A percentile compares a stretch with the other conserved stretches of the same genome.
Conservation (phyloP, 2,329 filamentous ascomycete genomes). For the Trichoderma sp. region DNA sequence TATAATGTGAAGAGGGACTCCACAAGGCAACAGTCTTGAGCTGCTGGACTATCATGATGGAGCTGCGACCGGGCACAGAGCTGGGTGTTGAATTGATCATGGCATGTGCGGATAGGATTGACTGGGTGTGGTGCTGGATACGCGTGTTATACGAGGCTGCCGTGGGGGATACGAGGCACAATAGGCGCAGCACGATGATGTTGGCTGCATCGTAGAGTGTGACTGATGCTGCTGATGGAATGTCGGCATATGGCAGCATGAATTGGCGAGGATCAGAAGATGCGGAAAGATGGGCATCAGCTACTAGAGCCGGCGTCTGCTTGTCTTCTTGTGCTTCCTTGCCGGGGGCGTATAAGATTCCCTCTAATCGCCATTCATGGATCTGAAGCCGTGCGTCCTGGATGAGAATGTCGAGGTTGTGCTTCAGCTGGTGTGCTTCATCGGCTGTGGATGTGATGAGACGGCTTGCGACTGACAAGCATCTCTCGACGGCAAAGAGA, state of each 20-base stretch:
- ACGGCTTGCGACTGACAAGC: slow-evolving; percentile 4
- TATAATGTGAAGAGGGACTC: slow-evolving; percentile 21
- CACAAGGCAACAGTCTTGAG: slow-evolving; percentile 20
- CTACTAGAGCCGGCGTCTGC: not conserved
- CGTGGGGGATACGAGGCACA: not conserved
- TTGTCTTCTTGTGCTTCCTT: not conserved
- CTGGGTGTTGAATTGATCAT: not conserved
- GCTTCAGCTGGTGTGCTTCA: not conserved
- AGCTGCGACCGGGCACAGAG: slow-evolving; percentile 6
- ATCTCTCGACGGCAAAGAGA: slow-evolving; percentile 24
- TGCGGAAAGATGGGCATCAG: not conserved
- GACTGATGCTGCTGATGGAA: slow-evolving; percentile 10
- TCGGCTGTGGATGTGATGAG: not conserved
- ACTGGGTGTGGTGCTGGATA: slow-evolving; percentile 6
- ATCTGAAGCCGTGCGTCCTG: not conserved
- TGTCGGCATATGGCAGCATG: not conserved
- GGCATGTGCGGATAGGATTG: slow-evolving; percentile 8
- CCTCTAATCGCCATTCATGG: not conserved
- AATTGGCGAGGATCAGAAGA: not conserved
- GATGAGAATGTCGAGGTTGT: not conserved
- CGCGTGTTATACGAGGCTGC: not conserved
- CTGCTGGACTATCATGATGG: slow-evolving; percentile 21
- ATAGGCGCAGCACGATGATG: slow-evolving; percentile 6
- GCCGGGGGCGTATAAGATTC: not conserved
- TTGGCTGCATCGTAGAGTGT: slow-evolving; percentile 19